phyloP scores from a whole-genome alignment of 2,329 filamentous ascomycete genomes.

The Curvularia sp. region DNA sequence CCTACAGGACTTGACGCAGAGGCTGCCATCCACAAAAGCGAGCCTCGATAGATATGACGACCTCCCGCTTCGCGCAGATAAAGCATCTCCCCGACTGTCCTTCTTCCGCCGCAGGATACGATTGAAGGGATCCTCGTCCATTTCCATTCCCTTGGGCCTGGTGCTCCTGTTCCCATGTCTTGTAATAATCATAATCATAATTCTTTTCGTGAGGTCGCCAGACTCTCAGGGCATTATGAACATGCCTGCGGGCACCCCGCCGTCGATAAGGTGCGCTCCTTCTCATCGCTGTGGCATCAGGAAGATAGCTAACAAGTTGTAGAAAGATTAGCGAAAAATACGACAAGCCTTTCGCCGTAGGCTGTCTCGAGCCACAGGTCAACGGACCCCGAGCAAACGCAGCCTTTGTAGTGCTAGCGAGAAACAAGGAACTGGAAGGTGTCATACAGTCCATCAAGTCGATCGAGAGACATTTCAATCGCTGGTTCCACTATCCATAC shows the following conservation, averaged over 20 bases:
- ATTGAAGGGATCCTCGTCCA: slow-evolving; percentile 86
- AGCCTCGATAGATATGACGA: slow-evolving; percentile 54
- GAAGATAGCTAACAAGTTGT: slow-evolving; percentile 30
- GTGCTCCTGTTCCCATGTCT: slow-evolving; percentile 92
- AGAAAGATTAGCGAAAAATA: slow-evolving; percentile 97
- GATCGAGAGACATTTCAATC: slow-evolving; percentile 97
- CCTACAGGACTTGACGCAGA: slow-evolving; percentile 51
- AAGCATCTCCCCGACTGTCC: slow-evolving; percentile 64
- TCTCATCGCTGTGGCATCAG: neutral
- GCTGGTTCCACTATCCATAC: slow-evolving; percentile 98
- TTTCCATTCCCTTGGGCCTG: slow-evolving; percentile 90
- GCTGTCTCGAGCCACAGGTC: slow-evolving; percentile 80
- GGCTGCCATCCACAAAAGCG: slow-evolving; percentile 54
- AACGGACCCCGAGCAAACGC: slow-evolving; percentile 85
- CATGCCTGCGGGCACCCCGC: slow-evolving; percentile 86
- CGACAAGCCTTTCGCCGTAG: slow-evolving; percentile 94
- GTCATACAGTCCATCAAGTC: slow-evolving; percentile 97
- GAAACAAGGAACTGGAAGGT: slow-evolving; percentile 95
- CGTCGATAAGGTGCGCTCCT: slow-evolving; percentile 77
- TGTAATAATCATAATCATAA: slow-evolving; percentile 86
- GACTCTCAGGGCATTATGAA: slow-evolving; percentile 81
- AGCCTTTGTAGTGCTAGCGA: slow-evolving; percentile 91
- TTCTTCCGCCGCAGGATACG: slow-evolving; percentile 88
- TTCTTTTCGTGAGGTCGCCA: slow-evolving; percentile 88
- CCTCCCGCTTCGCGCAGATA: slow-evolving; percentile 52